These are phyloP conservation scores for Phytophthora sansomeana DNA, from an alignment of 352 stramenopile genomes.

Conservation along the genomic window DNA sequence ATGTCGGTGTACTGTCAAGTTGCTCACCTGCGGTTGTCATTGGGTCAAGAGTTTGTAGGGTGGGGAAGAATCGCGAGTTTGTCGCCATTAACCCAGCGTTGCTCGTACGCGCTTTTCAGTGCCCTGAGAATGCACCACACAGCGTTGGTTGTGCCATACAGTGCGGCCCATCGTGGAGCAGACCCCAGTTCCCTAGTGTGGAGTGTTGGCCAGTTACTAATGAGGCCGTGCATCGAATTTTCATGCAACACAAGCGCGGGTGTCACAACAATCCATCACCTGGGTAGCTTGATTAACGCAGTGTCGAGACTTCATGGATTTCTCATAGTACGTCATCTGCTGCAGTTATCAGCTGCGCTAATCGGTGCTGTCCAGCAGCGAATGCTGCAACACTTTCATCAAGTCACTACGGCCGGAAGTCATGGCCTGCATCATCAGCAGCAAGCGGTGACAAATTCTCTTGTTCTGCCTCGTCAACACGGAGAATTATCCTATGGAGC, in stretches of 20 bases:
- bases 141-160: constrained; percentile 39
- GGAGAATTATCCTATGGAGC: constrained; percentile 11
- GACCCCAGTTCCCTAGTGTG: constrained; percentile 24
- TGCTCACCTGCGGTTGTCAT: constrained; percentile 46
- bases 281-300: constrained; percentile 24
- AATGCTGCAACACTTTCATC: constrained; percentile 32
- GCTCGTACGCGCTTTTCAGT: constrained; percentile 54
- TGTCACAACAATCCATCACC: neutral
- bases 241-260: constrained; percentile 21
- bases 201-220: constrained; percentile 42
- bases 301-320: constrained; percentile 29
- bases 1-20: constrained; percentile 39
- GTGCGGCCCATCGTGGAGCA: neutral
- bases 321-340: constrained; percentile 31
- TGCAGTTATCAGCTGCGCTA: constrained; percentile 16
- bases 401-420: constrained; percentile 2
- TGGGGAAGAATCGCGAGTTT: constrained; percentile 42
- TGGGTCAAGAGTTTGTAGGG: constrained; percentile 65
- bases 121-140: constrained; percentile 44
- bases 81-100: constrained; percentile 61
- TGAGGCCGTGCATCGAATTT: constrained; percentile 43
- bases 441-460: constrained; percentile 21
- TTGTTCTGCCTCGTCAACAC: constrained; percentile 23
- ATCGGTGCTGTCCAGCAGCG: constrained; percentile 20
- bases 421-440: constrained; percentile 3